These are phyloP conservation scores for Fusarium falciforme DNA, from an alignment of 2,329 filamentous ascomycete species.

Conservation along the genomic window DNA sequence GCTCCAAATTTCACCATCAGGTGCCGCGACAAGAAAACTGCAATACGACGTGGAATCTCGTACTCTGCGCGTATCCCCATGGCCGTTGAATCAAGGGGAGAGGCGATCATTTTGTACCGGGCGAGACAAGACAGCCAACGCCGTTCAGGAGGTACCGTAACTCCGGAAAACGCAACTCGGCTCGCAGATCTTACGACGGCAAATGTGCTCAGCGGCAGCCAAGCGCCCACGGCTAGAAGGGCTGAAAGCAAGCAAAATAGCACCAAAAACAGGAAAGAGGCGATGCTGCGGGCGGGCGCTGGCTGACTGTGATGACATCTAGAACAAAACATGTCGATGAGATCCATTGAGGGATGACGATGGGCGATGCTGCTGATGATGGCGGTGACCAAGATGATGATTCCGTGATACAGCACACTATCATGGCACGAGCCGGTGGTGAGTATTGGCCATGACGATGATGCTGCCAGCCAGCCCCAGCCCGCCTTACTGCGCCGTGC, in stretches of 20 bases:
- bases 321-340: neutral
- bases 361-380: slow-evolving; percentile 13
- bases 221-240: slow-evolving; percentile 22
- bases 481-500: neutral
- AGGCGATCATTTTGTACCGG: slow-evolving; percentile 21
- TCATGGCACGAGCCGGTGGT: slow-evolving; percentile 3
- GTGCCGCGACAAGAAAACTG: slow-evolving; percentile 19
- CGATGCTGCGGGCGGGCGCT: slow-evolving; percentile 25
- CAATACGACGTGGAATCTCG: slow-evolving; percentile 29
- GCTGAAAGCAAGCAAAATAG: slow-evolving; percentile 9
- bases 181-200: slow-evolving; percentile 40
- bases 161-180: slow-evolving; percentile 17
- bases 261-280: slow-evolving; percentile 21
- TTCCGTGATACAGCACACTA: slow-evolving; percentile 11
- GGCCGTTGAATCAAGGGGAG: neutral
- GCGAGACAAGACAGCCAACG: slow-evolving; percentile 8
- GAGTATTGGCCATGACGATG: neutral
- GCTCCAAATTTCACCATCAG: slow-evolving; percentile 18
- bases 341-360: slow-evolving; percentile 5
- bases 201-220: slow-evolving; percentile 13
- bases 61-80: neutral
- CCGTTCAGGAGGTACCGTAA: slow-evolving; percentile 6
- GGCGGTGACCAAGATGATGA: slow-evolving; percentile 1
- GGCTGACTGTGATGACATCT: slow-evolving; percentile 24
- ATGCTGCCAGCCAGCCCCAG: slow-evolving; percentile 8